These are phyloP conservation scores for Dentipellis fragilis DNA, from an alignment of 768 basidiomycete genomes.

Conservation along the genomic window DNA sequence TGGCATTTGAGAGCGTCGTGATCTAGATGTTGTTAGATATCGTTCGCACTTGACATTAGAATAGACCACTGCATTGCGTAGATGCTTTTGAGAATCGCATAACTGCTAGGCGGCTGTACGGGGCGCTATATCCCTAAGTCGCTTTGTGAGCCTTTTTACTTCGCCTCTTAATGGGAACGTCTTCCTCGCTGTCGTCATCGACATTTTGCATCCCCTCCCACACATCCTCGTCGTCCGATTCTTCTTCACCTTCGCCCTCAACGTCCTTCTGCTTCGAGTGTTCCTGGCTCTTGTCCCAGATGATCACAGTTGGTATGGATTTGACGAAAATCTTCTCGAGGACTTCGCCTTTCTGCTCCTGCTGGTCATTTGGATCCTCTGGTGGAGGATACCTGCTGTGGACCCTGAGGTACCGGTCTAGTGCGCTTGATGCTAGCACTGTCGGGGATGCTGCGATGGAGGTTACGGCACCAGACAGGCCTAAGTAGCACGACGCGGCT, in stretches of 20 bases:
- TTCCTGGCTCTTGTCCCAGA: conserved; percentile 42
- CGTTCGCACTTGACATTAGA: no score
- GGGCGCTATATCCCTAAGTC: not conserved
- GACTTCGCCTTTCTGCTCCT: conserved; percentile 48
- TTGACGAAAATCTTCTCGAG: conserved; percentile 57
- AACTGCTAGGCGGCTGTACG: not conserved
- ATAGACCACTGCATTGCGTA: not conserved
- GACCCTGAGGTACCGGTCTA: conserved; percentile 63
- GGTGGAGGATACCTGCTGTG: conserved; percentile 54
- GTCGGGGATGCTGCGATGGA: conserved; percentile 50
- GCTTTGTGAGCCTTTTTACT: not conserved
- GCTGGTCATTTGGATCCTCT: conserved; percentile 32
- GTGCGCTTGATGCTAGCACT: conserved; percentile 48
- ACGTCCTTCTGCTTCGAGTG: not conserved
- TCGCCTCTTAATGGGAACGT: conserved; percentile 8
- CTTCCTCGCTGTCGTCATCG: conserved; percentile 23
- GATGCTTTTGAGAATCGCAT: not conserved
- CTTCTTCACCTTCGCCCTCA: conserved; percentile 16
- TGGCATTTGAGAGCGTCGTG: no score
- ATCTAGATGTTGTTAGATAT: no score
- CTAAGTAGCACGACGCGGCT: conserved; percentile 22
- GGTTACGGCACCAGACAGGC: conserved; percentile 60
- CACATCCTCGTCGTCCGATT: conserved; percentile 45
- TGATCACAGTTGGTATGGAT: conserved; percentile 47
- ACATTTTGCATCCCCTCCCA: conserved; percentile 60